These are phyloP conservation scores for Magnusiomyces paraingens DNA, from an alignment of 1,139 yeast species.

Conservation along the genomic window DNA sequence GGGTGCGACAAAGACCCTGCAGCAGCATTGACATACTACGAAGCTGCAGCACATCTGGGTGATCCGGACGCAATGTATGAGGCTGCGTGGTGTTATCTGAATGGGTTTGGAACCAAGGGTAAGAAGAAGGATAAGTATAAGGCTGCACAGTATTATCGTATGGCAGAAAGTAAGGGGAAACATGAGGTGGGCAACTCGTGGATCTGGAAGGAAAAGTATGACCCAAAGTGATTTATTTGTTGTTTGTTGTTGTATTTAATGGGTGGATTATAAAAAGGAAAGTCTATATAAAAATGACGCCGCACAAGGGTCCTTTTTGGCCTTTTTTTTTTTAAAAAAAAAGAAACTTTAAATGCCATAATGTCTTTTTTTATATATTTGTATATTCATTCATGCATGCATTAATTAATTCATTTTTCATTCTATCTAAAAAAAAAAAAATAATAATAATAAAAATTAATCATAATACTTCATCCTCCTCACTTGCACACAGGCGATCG, in stretches of 20 bases:
- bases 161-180: slow-evolving; percentile 29
- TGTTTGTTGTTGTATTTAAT: no score
- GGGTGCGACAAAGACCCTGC: slow-evolving; percentile 29
- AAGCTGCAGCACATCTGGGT: slow-evolving; percentile 32
- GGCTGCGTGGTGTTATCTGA: slow-evolving; percentile 28
- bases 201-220: slow-evolving; percentile 33
- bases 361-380: no score
- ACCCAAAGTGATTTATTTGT: slow-evolving; percentile 6
- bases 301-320: no score
- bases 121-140: slow-evolving; percentile 28
- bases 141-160: slow-evolving; percentile 30
- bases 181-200: slow-evolving; percentile 33
- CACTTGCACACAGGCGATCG: not conserved
- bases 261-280: no score
- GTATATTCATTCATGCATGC: no score
- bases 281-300: no score
- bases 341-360: no score
- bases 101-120: slow-evolving; percentile 28
- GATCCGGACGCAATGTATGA: slow-evolving; percentile 34
- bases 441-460: no score
- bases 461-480: no score
- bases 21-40: slow-evolving; percentile 30
- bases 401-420: no score
- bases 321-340: no score
- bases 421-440: no score